Base-by-base conservation (phyloP, 148 eudicot genomes). In the Amaranthus palmeri region DNA sequence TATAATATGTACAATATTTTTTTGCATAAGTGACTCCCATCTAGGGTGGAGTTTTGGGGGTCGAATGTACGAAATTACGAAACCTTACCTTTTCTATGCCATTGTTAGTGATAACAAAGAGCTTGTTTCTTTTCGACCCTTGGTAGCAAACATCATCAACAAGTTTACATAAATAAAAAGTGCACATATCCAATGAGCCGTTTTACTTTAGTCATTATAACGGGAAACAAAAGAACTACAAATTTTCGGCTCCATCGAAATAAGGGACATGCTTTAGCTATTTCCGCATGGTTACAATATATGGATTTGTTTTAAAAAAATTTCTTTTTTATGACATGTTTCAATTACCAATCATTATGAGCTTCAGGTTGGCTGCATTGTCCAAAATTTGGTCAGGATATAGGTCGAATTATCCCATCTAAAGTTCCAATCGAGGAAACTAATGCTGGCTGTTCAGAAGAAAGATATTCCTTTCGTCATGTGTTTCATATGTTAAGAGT, bases 321-420 rank as follows among this genome's bases (percentile, higher is more conserved):
- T 46, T 0, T 9, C 5, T 9, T 7, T 47, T 58, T 13, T 44
- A 9, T 12, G 65, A 49, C 9, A 55, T 68, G 62, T 45, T 68
- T 54, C 61, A 18, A 13, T 52, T 48, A 65, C 71, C 10, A 4
- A 18, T 13, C 61, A 7, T 46, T 73, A 44, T 13, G 50, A 63
- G 25, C 68, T 67, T 67, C 87, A 95, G 98, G 98, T 70, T 95
- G 98, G 98, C 77, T 95, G 84, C 96, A 83, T 61, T 95, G 98
- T 76, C 97, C 98, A 76, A 79, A 84, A 67, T 53, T 75, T 75
- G 98, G 96, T 61, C 86, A 88, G 48, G 97, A 95, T 69, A 81
- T 95, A 68, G 74, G 81, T 74, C 77, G 73, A 72, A 76, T 95
- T 67, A 77, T 95, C 65, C 97, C 98, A 73, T 95, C 97, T 67